Conservation (phyloP, 2,329 filamentous ascomycete species). For the Curvularia verruculosa region DNA sequence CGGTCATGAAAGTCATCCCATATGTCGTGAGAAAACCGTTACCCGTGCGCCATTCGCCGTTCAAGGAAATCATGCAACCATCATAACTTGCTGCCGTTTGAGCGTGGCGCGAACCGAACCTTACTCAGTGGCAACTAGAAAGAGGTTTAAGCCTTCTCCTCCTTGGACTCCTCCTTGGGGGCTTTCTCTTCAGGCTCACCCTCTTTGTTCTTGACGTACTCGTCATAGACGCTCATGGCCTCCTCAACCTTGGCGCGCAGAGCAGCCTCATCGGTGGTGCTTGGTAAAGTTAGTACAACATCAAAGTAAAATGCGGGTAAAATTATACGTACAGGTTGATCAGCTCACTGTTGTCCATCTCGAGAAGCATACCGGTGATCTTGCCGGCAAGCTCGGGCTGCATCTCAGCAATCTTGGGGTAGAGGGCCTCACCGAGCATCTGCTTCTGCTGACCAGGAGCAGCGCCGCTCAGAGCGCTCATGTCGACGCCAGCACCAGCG, state of each 20-base stretch:
- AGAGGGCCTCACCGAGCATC: conserved; percentile 95
- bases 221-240: conserved; percentile 95
- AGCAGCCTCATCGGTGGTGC: conserved; percentile 86
- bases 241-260: conserved; percentile 96
- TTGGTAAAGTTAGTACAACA: conserved; percentile 53
- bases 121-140: conserved; percentile 39
- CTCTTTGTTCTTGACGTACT: conserved; percentile 90
- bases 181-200: conserved; percentile 47
- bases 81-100: conserved; percentile 34
- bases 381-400: conserved; percentile 97
- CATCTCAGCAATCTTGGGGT: conserved; percentile 95
- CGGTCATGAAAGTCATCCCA: conserved; percentile 41
- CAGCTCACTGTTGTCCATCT: conserved; percentile 97
- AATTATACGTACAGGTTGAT: conserved; percentile 82
- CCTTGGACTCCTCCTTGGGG: conserved; percentile 54
- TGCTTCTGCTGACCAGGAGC: conserved; percentile 89
- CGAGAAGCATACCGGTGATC: conserved; percentile 99
- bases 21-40: conserved; percentile 34
- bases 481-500: conserved; percentile 52
- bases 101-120: conserved; percentile 36
- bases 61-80: conserved; percentile 37
- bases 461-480: conserved; percentile 59
- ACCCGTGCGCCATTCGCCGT: conserved; percentile 48
- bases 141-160: conserved; percentile 53
- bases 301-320: background rate